Conservation (phyloP, 441 rosid species). For the Pelargonium exstipulatum region DNA sequence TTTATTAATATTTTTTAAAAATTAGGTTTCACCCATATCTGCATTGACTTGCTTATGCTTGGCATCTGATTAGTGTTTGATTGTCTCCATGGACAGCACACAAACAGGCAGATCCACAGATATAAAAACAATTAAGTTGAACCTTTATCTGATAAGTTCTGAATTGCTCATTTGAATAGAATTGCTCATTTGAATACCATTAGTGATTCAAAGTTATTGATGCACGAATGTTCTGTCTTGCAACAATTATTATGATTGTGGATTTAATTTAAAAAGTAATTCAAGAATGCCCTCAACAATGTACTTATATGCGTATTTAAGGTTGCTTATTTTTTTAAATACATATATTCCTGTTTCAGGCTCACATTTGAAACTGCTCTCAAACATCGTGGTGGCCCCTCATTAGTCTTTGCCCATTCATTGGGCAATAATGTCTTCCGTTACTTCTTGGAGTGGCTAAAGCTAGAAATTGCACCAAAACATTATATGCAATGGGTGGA, state of each 20-base stretch:
- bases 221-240: constrained; percentile 15
- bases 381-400: constrained; percentile 91
- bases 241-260: constrained; percentile 11
- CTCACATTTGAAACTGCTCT: constrained; percentile 90
- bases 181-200: neutral
- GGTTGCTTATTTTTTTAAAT: constrained; percentile 6
- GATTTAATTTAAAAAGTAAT: constrained; percentile 4
- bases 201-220: constrained; percentile 6
- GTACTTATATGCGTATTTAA: neutral
- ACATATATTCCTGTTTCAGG: constrained; percentile 38
- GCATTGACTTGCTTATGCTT: neutral
- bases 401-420: constrained; percentile 92
- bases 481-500: constrained; percentile 87
- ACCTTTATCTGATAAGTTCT: constrained; percentile 1
- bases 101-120: neutral
- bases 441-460: constrained; percentile 96
- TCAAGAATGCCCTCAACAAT: neutral
- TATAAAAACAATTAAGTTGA: neutral
- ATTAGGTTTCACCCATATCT: too few relatives aligned
- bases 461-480: constrained; percentile 96
- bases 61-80: neutral
- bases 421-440: constrained; percentile 94
- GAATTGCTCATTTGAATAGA: neutral
- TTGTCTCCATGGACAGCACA: neutral
- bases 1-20: too few relatives aligned